Evolutionary conservation across 2,329 filamentous ascomycete species (phyloP), one percentile per base, ranked within the genome.

Genomic region (Cladophialophora psammophila): DNA sequence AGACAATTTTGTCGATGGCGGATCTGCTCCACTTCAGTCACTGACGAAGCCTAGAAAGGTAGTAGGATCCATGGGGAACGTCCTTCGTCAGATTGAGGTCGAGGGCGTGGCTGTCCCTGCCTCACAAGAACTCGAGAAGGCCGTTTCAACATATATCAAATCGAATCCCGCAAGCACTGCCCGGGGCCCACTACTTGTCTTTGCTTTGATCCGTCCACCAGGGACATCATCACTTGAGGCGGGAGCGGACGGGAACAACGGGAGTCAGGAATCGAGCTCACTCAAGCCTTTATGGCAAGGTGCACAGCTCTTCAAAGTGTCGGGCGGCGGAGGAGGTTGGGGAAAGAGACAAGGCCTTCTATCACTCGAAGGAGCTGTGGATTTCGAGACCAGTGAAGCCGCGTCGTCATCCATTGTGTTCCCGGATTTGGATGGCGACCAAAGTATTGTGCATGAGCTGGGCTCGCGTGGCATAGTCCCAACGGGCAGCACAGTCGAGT

Each of bases 301-400:
- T 26, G 68, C 56, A 55, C 65, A 64, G 45, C 59, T 73, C 7
- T 67, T 69, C 60, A 64, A 66, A 61, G 72, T 74, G 12, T 73
- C 72, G 5, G 70, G 72, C 18, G 72, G 72, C 35, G 72, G 72
- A 15, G 72, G 71, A 32, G 72, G 72, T 20, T 74, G 72, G 72
- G 72, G 72, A 7, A 68, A 72, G 50, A 72, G 70, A 59, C 59
- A 68, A 52, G 72, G 72, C 13, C 65, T 74, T 9, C 64, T 74
- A 8, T 73, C 72, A 8, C 56, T 74, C 5, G 72, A 74, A 31
- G 64, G 69, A 15, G 64, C 67, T 3, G 63, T 65, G 42, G 60
- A 65, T 42, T 65, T 71, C 12, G 60, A 52, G 10, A 13, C 8
- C 32, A 15, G 38, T n/a, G 52, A 55, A 20, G 48, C 36, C 10